phyloP scores from a whole-genome alignment of 2,329 filamentous ascomycete genomes.

The Proliferodiscus dingleyae region DNA sequence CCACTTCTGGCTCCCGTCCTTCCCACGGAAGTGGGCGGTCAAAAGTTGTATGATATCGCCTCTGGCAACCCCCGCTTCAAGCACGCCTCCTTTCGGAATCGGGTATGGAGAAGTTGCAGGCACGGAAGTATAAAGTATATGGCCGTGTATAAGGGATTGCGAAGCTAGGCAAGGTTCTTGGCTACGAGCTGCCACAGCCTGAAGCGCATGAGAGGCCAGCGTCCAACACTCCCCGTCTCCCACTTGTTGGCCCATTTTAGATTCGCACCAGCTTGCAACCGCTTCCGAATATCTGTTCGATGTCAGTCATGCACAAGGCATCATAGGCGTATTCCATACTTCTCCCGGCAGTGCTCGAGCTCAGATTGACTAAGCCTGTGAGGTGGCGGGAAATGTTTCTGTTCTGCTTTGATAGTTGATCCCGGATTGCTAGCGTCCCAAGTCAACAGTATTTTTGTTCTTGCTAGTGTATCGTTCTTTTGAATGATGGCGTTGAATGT shows the following conservation, averaged over 20 bases:
- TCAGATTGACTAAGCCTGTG: constrained; percentile 17
- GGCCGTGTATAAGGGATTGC: constrained; percentile 31
- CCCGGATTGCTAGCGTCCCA: constrained; percentile 33
- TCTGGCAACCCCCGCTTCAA: constrained; percentile 25
- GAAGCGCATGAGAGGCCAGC: constrained; percentile 30
- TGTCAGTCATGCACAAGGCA: not conserved
- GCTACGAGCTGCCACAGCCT: constrained; percentile 22
- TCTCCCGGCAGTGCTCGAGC: constrained; percentile 19
- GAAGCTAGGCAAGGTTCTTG: constrained; percentile 30
- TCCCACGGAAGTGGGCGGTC: constrained; percentile 26
- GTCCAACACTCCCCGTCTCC: constrained; percentile 38
- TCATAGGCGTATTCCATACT: constrained; percentile 5
- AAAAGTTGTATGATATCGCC: constrained; percentile 35
- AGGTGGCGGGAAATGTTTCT: constrained; percentile 31
- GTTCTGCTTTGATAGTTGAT: constrained; percentile 29
- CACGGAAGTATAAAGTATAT: constrained; percentile 29
- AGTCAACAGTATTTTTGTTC: constrained; percentile 32
- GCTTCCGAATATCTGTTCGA: constrained; percentile 26
- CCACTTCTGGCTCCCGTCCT: constrained; percentile 24
- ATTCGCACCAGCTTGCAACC: constrained; percentile 31
- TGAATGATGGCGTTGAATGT: constrained; percentile 31
- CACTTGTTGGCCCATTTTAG: constrained; percentile 29
- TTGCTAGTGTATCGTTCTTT: constrained; percentile 28
- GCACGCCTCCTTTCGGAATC: constrained; percentile 20
- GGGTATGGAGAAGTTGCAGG: constrained; percentile 17